Evolutionary conservation across 768 basidiomycete genomes (phyloP), one percentile per base, ranked within the genome.

Genomic region (Lentinula aciculospora): DNA sequence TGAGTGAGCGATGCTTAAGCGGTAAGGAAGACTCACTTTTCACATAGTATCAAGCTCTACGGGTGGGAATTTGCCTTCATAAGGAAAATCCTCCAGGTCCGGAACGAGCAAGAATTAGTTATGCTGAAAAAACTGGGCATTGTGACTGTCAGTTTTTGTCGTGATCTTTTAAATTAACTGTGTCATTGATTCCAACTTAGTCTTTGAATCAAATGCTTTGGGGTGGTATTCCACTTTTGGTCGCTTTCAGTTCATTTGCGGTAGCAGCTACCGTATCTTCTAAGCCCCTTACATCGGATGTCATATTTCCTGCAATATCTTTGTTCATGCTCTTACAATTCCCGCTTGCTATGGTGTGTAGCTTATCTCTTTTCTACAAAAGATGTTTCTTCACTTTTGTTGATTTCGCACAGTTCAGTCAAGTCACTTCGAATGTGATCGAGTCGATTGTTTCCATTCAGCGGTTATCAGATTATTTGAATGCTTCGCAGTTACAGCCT

Each of bases 251-350:
- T 65, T 92, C 91, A 0, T 89, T 95, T 62, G 85, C 89, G 6
- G 80, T 80, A 0, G 89, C 89, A 6, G 84, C 90, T 0, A 64
- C 76, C 17, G 78, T 80, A 1, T 84, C 85, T 3, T 69, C 78
- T 0, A 78, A 68, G 28, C 91, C 94, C 3, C 71, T 98, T 1
- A 98, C 96, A 0, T 83, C 89, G 0, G 94, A 97, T 61, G 74
- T 93, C 51, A 95, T 98, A 61, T 98, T 98, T 80, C 96, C 96
- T n/a, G 86, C 92, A 0, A 94, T 98, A 60, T 88, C 92, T 0
- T 72, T 95, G 29, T 95, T 94, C 74, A 86, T 91, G 83, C 76
- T 96, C 0, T 74, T 96, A 29, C 85, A 88, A 58, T 94, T 94
- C 72, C 93, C 93, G 1, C 75, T 95, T 23, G 88, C 82, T 2